Conservation (phyloP, 208 protist species). For the Phytomonas sp. region DNA sequence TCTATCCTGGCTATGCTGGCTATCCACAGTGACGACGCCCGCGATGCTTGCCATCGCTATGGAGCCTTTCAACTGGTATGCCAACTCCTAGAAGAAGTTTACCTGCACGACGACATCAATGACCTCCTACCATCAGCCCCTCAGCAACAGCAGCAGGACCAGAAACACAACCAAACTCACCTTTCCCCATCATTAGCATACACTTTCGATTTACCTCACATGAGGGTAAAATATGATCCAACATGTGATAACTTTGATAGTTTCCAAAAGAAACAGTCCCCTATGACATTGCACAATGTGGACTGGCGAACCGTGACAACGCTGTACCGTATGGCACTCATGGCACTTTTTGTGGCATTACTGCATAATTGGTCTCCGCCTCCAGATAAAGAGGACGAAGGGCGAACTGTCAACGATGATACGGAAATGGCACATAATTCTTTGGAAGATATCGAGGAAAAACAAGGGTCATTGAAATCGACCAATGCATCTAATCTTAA, state of each 20-base stretch:
- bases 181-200: background rate
- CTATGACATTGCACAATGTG: background rate
- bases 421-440: slow-evolving; percentile 1
- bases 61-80: slow-evolving; percentile 57
- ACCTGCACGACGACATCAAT: background rate
- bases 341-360: slow-evolving; percentile 41
- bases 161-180: background rate
- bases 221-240: background rate
- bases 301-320: slow-evolving; percentile 12
- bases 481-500: slow-evolving; percentile 22
- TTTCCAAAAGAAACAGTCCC: background rate
- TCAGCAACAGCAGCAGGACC: background rate
- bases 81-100: slow-evolving; percentile 35
- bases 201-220: background rate
- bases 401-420: slow-evolving; percentile 3
- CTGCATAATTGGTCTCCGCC: slow-evolving; percentile 26
- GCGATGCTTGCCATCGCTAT: slow-evolving; percentile 33
- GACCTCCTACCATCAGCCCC: background rate
- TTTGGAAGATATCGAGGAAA: background rate
- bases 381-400: slow-evolving; percentile 2
- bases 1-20: slow-evolving; percentile 56
- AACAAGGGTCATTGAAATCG: background rate
- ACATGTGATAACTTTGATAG: background rate
- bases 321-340: slow-evolving; percentile 25
- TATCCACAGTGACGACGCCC: slow-evolving; percentile 35